phyloP scores from a whole-genome alignment of 1,139 yeast species.

The Candida gigantensis region DNA sequence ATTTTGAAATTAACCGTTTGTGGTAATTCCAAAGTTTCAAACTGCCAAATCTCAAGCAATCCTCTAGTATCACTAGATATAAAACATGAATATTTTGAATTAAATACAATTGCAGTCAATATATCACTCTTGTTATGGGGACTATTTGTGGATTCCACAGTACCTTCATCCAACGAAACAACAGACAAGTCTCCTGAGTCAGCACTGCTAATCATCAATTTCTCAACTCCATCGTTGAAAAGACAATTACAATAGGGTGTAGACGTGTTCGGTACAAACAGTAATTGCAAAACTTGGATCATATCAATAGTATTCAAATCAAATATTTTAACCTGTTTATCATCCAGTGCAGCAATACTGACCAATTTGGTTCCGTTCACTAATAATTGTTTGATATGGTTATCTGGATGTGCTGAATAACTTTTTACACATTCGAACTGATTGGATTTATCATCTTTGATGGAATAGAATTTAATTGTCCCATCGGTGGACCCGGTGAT shows the following conservation, averaged over 20 bases:
- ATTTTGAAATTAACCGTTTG: slow-evolving; percentile 29
- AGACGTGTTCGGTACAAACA: slow-evolving; percentile 21
- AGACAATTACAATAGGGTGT: slow-evolving; percentile 19
- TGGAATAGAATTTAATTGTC: slow-evolving; percentile 2
- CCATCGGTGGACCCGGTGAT: slow-evolving; percentile 4
- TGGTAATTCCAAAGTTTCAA: slow-evolving; percentile 14
- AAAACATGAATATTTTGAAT: slow-evolving; percentile 29
- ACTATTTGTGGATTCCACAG: slow-evolving; percentile 13
- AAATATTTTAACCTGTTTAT: slow-evolving; percentile 33
- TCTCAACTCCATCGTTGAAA: slow-evolving; percentile 18
- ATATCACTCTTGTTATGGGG: slow-evolving; percentile 34
- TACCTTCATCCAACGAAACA: slow-evolving; percentile 18
- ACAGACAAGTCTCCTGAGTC: slow-evolving; percentile 14
- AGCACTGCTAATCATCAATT: slow-evolving; percentile 25
- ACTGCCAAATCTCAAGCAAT: slow-evolving; percentile 47
- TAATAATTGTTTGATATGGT: slow-evolving; percentile 6
- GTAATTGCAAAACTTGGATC: slow-evolving; percentile 33
- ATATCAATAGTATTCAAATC: slow-evolving; percentile 43
- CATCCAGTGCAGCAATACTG: slow-evolving; percentile 30
- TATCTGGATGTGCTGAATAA: slow-evolving; percentile 1
- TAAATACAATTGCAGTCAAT: slow-evolving; percentile 28
- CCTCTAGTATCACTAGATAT: slow-evolving; percentile 42
- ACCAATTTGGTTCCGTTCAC: slow-evolving; percentile 26
- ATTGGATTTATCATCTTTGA: background rate
- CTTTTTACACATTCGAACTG: slow-evolving; percentile 2